Base-by-base conservation (phyloP, 139 green algal genomes). In the Tetradesmus obliquus region DNA sequence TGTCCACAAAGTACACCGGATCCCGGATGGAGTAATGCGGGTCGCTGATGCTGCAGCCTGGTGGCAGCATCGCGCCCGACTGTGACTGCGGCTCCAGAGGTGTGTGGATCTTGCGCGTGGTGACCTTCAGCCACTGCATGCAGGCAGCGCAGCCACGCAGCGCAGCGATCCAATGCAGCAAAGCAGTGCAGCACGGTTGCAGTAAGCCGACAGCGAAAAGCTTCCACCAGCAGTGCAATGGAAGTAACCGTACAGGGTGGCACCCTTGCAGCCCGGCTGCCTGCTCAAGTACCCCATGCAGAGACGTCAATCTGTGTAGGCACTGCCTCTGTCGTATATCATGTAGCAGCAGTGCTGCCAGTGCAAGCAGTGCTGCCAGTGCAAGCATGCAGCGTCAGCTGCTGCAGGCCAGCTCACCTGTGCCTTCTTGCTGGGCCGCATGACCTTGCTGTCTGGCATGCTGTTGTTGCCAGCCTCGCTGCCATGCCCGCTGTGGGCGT, bases 31-130 rank as follows among this genome's bases (percentile, higher is more conserved):
- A 84, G 89, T 92, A 92, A 62, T 87, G 82, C n/a, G 89, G 89
- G 60, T 92, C 89, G 53, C 81, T 92, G 17, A 92, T 92, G 82
- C 57, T 84, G 89, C 89, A 92, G 81, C 89, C 89, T 53, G 89
- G 82, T 4, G 89, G 89, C 62, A 92, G 62, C 81, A 88, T 88
- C 5, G 66, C 86, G 22, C 86, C 86, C 13, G 87, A 53, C 62
- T 83, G 74, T 10, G 6, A n/a, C 55, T 91, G 87, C 7, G 74
- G 54, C 55, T 85, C 87, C 53, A 91, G 76, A 3, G 74, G 74
- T 1, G 5, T 86, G 86, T 66, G 69, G 3, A 24, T 32, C 74
- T 69, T 82, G 69, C 76, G 74, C 8, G 87, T 91, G 20, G 20
- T 86, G 53, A 86, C 20, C 55, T 86, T 82, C 15, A 90, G 32